Percentiles rank a stretch among this genome's conserved stretches.
Conservation (phyloP, 352 stramenopile genomes). For the Pythium folliculosum region DNA sequence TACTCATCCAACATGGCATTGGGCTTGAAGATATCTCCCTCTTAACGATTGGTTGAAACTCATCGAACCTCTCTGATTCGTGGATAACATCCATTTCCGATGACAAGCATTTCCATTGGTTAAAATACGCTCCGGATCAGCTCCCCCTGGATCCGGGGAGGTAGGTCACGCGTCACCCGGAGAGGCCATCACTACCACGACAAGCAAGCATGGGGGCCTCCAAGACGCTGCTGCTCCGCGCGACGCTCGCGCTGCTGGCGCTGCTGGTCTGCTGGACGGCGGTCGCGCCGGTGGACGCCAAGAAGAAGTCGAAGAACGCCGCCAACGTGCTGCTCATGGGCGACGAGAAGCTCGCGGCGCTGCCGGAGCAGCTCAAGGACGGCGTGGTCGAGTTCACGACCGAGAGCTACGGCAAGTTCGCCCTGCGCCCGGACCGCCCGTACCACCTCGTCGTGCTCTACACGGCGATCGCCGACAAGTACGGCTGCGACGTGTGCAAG, state of each 20-base stretch:
- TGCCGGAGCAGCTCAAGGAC: slow-evolving; percentile 51
- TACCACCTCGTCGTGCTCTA: slow-evolving; percentile 84
- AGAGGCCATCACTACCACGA: slow-evolving; percentile 19
- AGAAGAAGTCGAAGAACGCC: slow-evolving; percentile 30
- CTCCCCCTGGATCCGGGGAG: slow-evolving; percentile 11
- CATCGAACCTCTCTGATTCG: slow-evolving; percentile 1
- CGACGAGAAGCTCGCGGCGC: slow-evolving; percentile 63
- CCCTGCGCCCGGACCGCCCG: slow-evolving; percentile 63
- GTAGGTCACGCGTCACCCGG: slow-evolving; percentile 28
- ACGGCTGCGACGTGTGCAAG: slow-evolving; percentile 74
- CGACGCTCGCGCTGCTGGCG: slow-evolving; percentile 41
- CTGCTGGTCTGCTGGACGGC: slow-evolving; percentile 33
- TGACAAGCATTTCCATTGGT: slow-evolving; percentile 19
- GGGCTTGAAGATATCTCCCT: slow-evolving; percentile 17
- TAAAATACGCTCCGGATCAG: slow-evolving; percentile 29
- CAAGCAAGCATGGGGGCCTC: slow-evolving; percentile 16
- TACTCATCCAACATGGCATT: slow-evolving; percentile 28
- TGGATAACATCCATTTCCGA: neutral
- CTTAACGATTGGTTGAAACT: slow-evolving; percentile 16
- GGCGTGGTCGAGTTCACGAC: slow-evolving; percentile 60
- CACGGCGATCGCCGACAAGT: slow-evolving; percentile 75
- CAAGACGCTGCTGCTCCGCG: slow-evolving; percentile 28
- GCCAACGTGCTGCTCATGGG: slow-evolving; percentile 36
- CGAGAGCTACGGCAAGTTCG: slow-evolving; percentile 61
- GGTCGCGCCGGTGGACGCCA: slow-evolving; percentile 38